Evolutionary conservation across 139 green algal genomes (phyloP).

Genomic region (Deuterostichococcus epilithicus): DNA sequence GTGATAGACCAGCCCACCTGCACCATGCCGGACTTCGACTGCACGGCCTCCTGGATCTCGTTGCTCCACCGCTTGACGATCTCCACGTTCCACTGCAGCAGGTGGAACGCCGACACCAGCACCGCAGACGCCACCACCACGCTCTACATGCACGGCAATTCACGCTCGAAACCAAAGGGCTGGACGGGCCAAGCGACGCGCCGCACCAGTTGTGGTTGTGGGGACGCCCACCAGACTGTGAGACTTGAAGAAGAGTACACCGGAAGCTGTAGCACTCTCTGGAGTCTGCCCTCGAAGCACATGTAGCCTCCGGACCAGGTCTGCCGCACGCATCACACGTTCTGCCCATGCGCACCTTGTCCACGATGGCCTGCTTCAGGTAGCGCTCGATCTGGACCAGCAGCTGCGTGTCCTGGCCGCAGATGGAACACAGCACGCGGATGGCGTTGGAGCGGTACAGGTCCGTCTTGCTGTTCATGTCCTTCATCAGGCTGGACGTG

Average conservation of each 20-base stretch:
- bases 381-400: conserved; percentile 90
- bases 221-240: too few relatives aligned
- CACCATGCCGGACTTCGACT: conserved; percentile 87
- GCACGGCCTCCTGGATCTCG: conserved; percentile 93
- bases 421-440: conserved; percentile 93
- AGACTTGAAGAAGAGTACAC: too few relatives aligned
- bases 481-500: conserved; percentile 98
- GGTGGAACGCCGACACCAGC: conserved; percentile 82
- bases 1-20: background rate
- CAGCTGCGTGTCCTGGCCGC: conserved; percentile 73
- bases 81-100: conserved; percentile 78
- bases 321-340: conserved; percentile 60
- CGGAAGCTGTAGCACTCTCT: conserved; percentile 27
- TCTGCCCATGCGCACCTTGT: conserved; percentile 62
- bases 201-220: too few relatives aligned
- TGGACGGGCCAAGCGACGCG: too few relatives aligned
- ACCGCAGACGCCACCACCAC: conserved; percentile 70
- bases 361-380: conserved; percentile 97
- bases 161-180: too few relatives aligned
- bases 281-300: too few relatives aligned
- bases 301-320: conserved; percentile 47
- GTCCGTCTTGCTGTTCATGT: conserved; percentile 97
- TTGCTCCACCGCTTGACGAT: conserved; percentile 97
- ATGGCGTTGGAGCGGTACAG: conserved; percentile 96
- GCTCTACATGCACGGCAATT: background rate